Conservation (phyloP, 2,329 filamentous ascomycete genomes). For the Exophiala lecanii-corni region DNA sequence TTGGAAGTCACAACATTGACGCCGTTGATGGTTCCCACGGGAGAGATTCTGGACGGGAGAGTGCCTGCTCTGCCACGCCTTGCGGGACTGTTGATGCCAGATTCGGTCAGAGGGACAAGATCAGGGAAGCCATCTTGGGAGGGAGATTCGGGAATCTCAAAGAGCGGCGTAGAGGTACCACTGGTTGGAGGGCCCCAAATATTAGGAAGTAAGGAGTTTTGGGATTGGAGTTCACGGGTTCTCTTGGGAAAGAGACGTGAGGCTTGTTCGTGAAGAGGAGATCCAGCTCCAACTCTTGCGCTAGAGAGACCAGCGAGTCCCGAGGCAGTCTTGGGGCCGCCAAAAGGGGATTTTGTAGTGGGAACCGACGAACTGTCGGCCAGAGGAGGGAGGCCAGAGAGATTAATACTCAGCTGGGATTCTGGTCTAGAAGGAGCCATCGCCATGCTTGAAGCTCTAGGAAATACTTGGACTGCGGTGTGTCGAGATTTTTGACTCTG, state of each 20-base stretch:
- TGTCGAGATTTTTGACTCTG: too few relatives aligned
- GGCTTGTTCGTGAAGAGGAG: constrained; percentile 88
- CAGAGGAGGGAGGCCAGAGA: constrained; percentile 22
- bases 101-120: constrained; percentile 67
- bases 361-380: constrained; percentile 18
- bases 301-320: constrained; percentile 44
- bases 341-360: constrained; percentile 25
- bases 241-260: constrained; percentile 84
- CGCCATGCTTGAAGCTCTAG: background rate
- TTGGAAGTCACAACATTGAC: constrained; percentile 62
- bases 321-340: constrained; percentile 21
- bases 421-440: constrained; percentile 25
- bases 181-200: constrained; percentile 95
- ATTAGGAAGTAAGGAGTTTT: constrained; percentile 76
- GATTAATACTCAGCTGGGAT: constrained; percentile 24
- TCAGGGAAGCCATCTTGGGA: constrained; percentile 90
- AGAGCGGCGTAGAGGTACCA: constrained; percentile 90
- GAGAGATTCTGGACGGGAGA: constrained; percentile 89
- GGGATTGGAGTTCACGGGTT: constrained; percentile 95
- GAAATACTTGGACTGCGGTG: too few relatives aligned
- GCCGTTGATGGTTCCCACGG: constrained; percentile 60
- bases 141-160: constrained; percentile 95
- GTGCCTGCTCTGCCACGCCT: constrained; percentile 88
- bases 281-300: constrained; percentile 79
- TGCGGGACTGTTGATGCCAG: constrained; percentile 59